phyloP scores from a whole-genome alignment of 345 rosid species.

The Eucalyptus decipiens region DNA sequence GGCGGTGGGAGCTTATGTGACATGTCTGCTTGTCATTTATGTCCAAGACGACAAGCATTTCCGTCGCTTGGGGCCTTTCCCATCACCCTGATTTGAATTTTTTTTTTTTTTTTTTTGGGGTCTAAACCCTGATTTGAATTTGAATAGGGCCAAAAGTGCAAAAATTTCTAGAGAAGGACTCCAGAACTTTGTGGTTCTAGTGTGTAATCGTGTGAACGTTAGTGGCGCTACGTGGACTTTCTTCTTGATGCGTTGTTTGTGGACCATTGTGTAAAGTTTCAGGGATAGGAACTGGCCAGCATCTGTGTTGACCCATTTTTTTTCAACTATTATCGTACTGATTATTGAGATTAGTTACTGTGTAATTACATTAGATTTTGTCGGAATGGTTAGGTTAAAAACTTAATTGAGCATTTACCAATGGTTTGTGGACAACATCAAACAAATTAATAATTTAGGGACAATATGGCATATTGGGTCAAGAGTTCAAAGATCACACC shows the following conservation, averaged over 20 bases:
- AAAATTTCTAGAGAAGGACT: neutral
- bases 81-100: neutral
- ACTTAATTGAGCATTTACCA: neutral
- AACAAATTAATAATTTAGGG: neutral
- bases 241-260: neutral
- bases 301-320: neutral
- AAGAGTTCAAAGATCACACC: fast-evolving
- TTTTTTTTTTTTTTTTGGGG: too few species aligned
- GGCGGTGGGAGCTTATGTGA: neutral
- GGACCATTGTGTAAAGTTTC: neutral
- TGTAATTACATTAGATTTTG: neutral
- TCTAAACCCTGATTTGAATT: neutral
- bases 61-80: neutral
- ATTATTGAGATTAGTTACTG: neutral
- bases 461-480: neutral
- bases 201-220: neutral
- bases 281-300: neutral
- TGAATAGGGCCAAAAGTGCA: neutral
- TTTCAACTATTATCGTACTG: neutral
- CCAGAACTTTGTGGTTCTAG: neutral
- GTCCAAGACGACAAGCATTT: neutral
- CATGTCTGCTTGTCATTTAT: neutral
- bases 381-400: neutral
- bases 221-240: neutral
- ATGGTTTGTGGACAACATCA: neutral